Conservation (phyloP, 495 filamentous ascomycete species). For the Xylaria bambusicola region DNA sequence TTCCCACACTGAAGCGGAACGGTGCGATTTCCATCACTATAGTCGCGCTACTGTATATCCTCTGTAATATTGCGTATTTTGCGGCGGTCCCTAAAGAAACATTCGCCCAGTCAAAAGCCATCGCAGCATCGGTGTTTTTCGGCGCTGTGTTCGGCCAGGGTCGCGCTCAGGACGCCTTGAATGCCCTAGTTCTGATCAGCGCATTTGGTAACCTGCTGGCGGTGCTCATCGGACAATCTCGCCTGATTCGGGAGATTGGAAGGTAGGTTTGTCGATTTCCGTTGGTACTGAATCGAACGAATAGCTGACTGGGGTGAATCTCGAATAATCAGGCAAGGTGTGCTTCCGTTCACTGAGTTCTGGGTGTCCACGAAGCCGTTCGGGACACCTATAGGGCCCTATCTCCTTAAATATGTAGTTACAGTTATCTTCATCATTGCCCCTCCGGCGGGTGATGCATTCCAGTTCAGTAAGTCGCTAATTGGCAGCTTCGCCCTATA, state of each 20-base stretch:
- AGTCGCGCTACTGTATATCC: slow-evolving; percentile 57
- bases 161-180: slow-evolving; percentile 54
- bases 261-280: slow-evolving; percentile 27
- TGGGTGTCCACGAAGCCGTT: slow-evolving; percentile 67
- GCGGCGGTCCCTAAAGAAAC: slow-evolving; percentile 58
- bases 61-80: slow-evolving; percentile 66
- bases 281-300: background rate
- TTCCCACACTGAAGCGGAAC: slow-evolving; percentile 52
- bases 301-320: background rate
- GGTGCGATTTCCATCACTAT: slow-evolving; percentile 52
- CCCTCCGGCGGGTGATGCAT: slow-evolving; percentile 68
- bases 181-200: slow-evolving; percentile 62
- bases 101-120: slow-evolving; percentile 52
- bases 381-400: slow-evolving; percentile 62
- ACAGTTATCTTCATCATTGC: slow-evolving; percentile 67
- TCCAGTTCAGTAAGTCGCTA: slow-evolving; percentile 53
- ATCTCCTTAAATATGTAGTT: slow-evolving; percentile 58
- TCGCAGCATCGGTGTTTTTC: slow-evolving; percentile 63
- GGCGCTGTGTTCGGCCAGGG: slow-evolving; percentile 58
- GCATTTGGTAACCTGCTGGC: slow-evolving; percentile 66
- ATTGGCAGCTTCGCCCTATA: background rate
- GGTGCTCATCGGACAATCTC: slow-evolving; percentile 58
- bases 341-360: slow-evolving; percentile 62
- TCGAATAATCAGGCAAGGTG: slow-evolving; percentile 55
- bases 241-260: slow-evolving; percentile 63